A percentile compares a stretch with the other conserved stretches of the same genome.
Conservation (phyloP, 768 basidiomycete species). For the Rubroboletus satanas region DNA sequence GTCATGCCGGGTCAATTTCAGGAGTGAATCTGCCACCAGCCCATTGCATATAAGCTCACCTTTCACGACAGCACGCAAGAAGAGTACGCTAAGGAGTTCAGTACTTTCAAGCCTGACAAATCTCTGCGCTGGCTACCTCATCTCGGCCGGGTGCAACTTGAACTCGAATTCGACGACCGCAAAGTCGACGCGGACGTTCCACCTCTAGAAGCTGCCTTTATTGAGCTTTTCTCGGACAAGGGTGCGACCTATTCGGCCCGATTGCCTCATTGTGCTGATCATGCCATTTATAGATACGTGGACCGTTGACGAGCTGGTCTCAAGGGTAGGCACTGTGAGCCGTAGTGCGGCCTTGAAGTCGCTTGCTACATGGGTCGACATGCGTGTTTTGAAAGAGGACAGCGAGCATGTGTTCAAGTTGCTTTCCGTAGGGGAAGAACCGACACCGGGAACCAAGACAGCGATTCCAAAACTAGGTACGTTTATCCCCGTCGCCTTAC, state of each 20-base stretch:
- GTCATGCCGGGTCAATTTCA: slow-evolving; percentile 84
- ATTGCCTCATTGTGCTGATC: not conserved
- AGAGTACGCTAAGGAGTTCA: slow-evolving; percentile 71
- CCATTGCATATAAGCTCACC: not conserved
- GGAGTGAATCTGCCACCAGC: slow-evolving; percentile 43
- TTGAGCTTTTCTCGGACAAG: slow-evolving; percentile 78
- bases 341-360: slow-evolving; percentile 65
- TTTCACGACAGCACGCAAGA: slow-evolving; percentile 56
- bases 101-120: slow-evolving; percentile 90
- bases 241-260: slow-evolving; percentile 34
- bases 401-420: slow-evolving; percentile 56
- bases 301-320: slow-evolving; percentile 66
- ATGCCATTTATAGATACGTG: slow-evolving; percentile 48
- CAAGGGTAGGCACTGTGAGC: slow-evolving; percentile 62
- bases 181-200: slow-evolving; percentile 70
- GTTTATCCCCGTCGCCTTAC: not conserved
- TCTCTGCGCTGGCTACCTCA: slow-evolving; percentile 85
- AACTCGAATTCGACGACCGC: slow-evolving; percentile 81
- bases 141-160: slow-evolving; percentile 78
- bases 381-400: slow-evolving; percentile 75
- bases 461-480: slow-evolving; percentile 26
- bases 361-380: slow-evolving; percentile 77
- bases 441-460: slow-evolving; percentile 24
- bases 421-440: slow-evolving; percentile 58
- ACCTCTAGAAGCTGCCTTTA: slow-evolving; percentile 86